phyloP scores from a whole-genome alignment of 1,284 basidiomycete species.

The Cutaneotrichosporon cavernicola region DNA sequence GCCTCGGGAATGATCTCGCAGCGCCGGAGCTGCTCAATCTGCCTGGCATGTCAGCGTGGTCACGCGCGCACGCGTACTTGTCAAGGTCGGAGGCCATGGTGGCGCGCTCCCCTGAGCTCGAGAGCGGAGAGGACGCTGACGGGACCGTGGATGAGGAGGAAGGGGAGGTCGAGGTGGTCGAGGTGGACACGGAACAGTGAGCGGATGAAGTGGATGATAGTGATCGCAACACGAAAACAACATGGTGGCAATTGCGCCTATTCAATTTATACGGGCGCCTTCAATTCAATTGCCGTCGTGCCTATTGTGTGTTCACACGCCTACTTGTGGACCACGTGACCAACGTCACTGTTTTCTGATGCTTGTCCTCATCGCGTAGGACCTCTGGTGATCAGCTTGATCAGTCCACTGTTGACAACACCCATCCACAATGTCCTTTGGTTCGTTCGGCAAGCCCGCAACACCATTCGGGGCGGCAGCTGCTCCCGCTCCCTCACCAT shows the following conservation, averaged over 20 bases:
- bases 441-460: constrained; percentile 6
- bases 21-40: constrained; percentile 83
- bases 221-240: constrained; percentile 11
- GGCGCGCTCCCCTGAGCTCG: not conserved
- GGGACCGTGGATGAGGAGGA: not conserved
- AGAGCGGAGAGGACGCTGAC: not conserved
- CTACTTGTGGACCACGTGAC: not conserved
- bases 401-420: not conserved
- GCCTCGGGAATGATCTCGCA: constrained; percentile 92
- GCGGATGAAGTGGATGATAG: not conserved
- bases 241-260: constrained; percentile 3
- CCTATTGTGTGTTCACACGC: not conserved
- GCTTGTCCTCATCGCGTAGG: not conserved
- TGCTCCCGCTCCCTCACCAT: not conserved
- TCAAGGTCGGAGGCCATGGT: constrained; percentile 45
- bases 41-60: constrained; percentile 44
- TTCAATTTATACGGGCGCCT: not conserved
- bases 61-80: constrained; percentile 31
- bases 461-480: constrained; percentile 29
- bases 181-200: not conserved
- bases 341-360: not conserved
- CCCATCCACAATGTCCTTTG: constrained; percentile 15
- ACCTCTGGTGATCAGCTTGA: too few relatives aligned
- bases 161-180: not conserved
- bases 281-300: not conserved